Conservation (phyloP, 176 grass and related monocot species). For the Aegilops bicornis region DNA sequence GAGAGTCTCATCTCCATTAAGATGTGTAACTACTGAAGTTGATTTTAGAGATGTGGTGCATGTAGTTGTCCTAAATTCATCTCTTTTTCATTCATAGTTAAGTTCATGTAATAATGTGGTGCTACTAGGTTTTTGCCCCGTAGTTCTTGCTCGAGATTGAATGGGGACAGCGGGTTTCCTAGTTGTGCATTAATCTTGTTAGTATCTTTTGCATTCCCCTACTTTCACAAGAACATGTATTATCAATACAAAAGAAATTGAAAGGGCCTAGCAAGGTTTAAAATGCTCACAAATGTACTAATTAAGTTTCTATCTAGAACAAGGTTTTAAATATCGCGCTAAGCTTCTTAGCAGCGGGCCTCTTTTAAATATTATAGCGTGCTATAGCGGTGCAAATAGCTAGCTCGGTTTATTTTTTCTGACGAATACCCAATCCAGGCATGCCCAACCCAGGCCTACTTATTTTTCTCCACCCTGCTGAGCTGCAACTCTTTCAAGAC, state of each 20-base stretch:
- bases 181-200: background rate
- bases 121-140: background rate
- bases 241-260: background rate
- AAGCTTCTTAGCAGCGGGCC: too few relatives aligned
- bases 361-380: too few relatives aligned
- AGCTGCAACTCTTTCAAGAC: too few relatives aligned
- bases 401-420: too few relatives aligned
- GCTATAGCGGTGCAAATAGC: too few relatives aligned
- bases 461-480: too few relatives aligned
- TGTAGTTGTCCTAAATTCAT: background rate
- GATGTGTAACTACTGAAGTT: background rate
- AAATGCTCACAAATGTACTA: background rate
- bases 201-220: background rate
- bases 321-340: too few relatives aligned
- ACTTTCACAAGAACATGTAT: background rate
- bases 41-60: background rate
- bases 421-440: too few relatives aligned
- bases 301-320: background rate
- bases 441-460: too few relatives aligned
- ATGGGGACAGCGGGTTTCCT: background rate
- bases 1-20: conserved; percentile 12
- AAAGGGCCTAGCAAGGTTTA: background rate
- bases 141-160: background rate
- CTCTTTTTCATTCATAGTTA: background rate
- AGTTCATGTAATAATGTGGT: background rate